Base-by-base conservation (phyloP, 495 filamentous ascomycete genomes). In the Daldinia loculata region DNA sequence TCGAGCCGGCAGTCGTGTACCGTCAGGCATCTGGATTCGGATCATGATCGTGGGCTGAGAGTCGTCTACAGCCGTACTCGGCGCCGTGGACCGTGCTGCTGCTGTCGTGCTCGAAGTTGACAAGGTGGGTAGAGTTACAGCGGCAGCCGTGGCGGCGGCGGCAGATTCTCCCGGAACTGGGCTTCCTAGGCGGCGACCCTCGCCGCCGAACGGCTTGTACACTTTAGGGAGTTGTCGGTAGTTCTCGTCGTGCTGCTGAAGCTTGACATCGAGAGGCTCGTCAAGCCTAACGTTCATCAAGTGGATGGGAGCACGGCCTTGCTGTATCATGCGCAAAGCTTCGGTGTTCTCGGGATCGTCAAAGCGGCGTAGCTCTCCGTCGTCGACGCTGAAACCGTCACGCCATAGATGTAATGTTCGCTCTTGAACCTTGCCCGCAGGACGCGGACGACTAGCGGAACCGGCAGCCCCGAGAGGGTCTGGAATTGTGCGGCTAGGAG, bases 351-450 rank as follows among this genome's bases (percentile, higher is more conserved):
- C 87, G 15, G 95, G 93, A 77, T 98, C 94, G 71, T 97, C 92
- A 61, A 93, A 94, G 34, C 91, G 88, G 74, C 89, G 93, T 8
- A 99, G 88, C n/a, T 91, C 89, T 19, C 95, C 95, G 74, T 98
- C 94, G 69, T 98, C 96, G 38, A 99, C 89, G 51, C 93, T 97
- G 75, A 98, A 97, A 2, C 95, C 95, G 79, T 99, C 92, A 14
- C 85, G 82, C 95, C 95, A 99, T 67, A 99, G 90, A 72, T 97
- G 94, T 41, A 99, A 85, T 17, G 87, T 88, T 41, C 94, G 88
- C 43, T 83, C 78, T 30, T 85, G 80, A 22, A 76, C 70, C 12
- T 88, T 87, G n/a, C 56, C 50, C 15, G 67, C 58, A 0, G 64
- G 55, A 4, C 36, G 66, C 27, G 71, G 56, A 11, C 64, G 75